These are phyloP conservation scores for Yamadazyma aaseri DNA, from an alignment of 1,139 yeast species.

Conservation along the genomic window DNA sequence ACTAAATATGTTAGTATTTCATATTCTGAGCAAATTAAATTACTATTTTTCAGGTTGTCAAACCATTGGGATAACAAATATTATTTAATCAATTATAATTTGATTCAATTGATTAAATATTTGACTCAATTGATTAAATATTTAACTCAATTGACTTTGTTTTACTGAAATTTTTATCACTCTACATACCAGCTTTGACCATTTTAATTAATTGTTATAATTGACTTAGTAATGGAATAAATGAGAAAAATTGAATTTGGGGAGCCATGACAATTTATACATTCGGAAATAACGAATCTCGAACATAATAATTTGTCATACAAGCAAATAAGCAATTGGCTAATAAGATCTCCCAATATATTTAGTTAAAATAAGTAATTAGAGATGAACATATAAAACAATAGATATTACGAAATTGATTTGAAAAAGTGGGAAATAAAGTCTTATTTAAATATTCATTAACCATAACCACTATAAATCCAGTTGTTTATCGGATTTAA, in stretches of 20 bases:
- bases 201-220: slow-evolving; percentile 16
- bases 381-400: too few species aligned
- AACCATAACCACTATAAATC: neutral
- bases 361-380: too few species aligned
- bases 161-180: slow-evolving; percentile 18
- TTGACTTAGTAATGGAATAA: too few species aligned
- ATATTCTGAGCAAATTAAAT: slow-evolving; percentile 5
- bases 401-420: too few species aligned
- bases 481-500: neutral
- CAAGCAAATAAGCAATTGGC: neutral
- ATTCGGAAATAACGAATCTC: neutral
- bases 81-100: neutral
- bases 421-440: too few species aligned
- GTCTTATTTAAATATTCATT: too few species aligned
- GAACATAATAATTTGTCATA: neutral
- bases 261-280: slow-evolving; percentile 2
- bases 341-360: too few species aligned
- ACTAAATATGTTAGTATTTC: slow-evolving; percentile 43
- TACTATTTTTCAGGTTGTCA: neutral
- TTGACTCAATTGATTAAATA: slow-evolving; percentile 6
- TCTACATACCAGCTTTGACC: slow-evolving; percentile 37
- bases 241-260: slow-evolving; percentile 1
- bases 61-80: neutral
- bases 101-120: neutral
- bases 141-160: slow-evolving; percentile 13